phyloP scores from a whole-genome alignment of 83 land plant species.

The Picea abies region DNA sequence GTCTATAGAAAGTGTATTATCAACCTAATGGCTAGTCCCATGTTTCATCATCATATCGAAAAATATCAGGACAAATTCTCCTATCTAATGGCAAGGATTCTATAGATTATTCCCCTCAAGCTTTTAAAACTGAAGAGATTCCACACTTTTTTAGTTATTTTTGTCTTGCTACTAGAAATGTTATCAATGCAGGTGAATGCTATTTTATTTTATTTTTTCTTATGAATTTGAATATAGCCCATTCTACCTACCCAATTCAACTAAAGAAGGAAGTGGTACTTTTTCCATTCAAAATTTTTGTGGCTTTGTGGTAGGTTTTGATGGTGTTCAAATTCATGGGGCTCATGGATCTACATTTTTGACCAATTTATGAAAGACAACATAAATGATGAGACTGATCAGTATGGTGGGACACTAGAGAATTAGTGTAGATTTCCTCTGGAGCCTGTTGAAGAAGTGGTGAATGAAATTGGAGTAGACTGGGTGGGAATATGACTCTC shows the following conservation, averaged over 20 bases:
- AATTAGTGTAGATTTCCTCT: background rate
- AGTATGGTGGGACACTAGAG: too few relatives aligned
- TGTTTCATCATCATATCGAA: background rate
- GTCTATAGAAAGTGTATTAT: background rate
- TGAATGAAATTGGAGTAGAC: background rate
- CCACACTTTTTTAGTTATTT: conserved; percentile 21
- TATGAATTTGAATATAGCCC: background rate
- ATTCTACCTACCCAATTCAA: background rate
- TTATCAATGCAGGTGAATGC: conserved; percentile 24
- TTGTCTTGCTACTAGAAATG: conserved; percentile 4
- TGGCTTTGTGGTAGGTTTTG: too few relatives aligned
- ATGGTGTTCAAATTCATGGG: background rate
- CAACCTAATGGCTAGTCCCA: too few relatives aligned
- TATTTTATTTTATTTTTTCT: too few relatives aligned
- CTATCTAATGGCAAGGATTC: background rate
- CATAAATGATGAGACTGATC: too few relatives aligned
- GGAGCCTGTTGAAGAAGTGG: conserved; percentile 27
- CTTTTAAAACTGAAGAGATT: conserved; percentile 20
- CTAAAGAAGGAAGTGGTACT: background rate
- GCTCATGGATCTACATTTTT: conserved; percentile 50
- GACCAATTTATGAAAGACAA: conserved; percentile 41
- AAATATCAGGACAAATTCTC: background rate
- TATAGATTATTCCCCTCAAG: conserved; percentile 37
- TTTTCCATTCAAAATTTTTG: too few relatives aligned
- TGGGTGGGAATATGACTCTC: background rate